Evolutionary conservation across 805 yeast species (phyloP).

Genomic region (Cyberlindnera mississippiensis): DNA sequence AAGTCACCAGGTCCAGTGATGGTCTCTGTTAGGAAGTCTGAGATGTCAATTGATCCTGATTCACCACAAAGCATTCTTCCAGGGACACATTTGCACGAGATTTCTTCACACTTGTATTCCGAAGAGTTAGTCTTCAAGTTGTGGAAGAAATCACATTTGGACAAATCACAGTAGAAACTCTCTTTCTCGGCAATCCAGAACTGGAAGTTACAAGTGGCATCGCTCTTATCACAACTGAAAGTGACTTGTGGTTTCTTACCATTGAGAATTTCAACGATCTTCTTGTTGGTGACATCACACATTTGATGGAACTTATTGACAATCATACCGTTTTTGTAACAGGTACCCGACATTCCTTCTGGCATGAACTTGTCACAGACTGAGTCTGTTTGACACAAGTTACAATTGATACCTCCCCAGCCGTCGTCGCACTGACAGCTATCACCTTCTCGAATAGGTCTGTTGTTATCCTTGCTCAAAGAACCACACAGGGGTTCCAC

Average conservation of each 20-base stretch:
- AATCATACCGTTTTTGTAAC: slow-evolving; percentile 80
- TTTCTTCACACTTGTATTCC: slow-evolving; percentile 70
- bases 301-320: slow-evolving; percentile 81
- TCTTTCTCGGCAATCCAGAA: slow-evolving; percentile 93
- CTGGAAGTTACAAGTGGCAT: slow-evolving; percentile 76
- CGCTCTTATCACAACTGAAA: slow-evolving; percentile 74
- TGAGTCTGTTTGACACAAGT: slow-evolving; percentile 66
- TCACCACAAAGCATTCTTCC: slow-evolving; percentile 93
- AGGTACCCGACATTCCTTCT: slow-evolving; percentile 77
- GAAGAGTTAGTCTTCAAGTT: slow-evolving; percentile 63
- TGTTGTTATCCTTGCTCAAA: slow-evolving; percentile 50
- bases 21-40: slow-evolving; percentile 87
- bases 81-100: slow-evolving; percentile 86
- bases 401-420: slow-evolving; percentile 95
- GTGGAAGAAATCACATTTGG: slow-evolving; percentile 65
- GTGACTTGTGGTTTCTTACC: slow-evolving; percentile 90
- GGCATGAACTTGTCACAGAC: slow-evolving; percentile 90
- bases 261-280: slow-evolving; percentile 72
- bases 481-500: slow-evolving; percentile 85
- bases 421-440: slow-evolving; percentile 76
- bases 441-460: slow-evolving; percentile 56
- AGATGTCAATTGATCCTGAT: slow-evolving; percentile 88
- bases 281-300: slow-evolving; percentile 91
- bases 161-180: slow-evolving; percentile 84
- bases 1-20: slow-evolving; percentile 93